phyloP scores from a whole-genome alignment of 2,329 filamentous ascomycete species.

The Ascochyta viciae-villosae region DNA sequence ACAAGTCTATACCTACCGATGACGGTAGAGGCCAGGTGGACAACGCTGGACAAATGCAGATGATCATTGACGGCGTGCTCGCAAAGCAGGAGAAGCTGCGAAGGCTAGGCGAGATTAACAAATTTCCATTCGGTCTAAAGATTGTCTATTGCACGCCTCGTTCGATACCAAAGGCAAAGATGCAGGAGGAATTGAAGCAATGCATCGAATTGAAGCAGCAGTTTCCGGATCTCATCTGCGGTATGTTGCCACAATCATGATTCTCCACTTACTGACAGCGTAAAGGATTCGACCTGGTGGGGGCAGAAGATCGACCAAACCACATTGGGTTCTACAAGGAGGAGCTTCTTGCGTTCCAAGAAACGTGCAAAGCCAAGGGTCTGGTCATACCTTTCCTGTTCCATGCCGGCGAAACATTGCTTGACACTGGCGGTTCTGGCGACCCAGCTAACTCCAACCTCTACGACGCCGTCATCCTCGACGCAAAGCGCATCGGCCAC shows the following conservation, averaged over 20 bases:
- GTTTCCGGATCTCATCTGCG: constrained; percentile 68
- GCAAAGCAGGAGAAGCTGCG: constrained; percentile 54
- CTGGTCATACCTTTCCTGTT: constrained; percentile 75
- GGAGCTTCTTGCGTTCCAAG: constrained; percentile 64
- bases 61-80: constrained; percentile 56
- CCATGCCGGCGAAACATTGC: constrained; percentile 76
- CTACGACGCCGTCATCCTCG: constrained; percentile 70
- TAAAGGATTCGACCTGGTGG: constrained; percentile 72
- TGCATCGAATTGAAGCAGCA: constrained; percentile 66
- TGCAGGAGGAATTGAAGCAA: constrained; percentile 64
- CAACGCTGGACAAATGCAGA: constrained; percentile 65
- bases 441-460: constrained; percentile 68
- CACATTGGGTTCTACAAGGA: constrained; percentile 65
- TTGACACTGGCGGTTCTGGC: constrained; percentile 66
- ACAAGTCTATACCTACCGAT: constrained; percentile 67
- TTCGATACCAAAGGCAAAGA: constrained; percentile 59
- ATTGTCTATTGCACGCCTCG: constrained; percentile 75
- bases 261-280: constrained; percentile 12
- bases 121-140: constrained; percentile 69
- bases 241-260: constrained; percentile 50
- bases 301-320: constrained; percentile 69
- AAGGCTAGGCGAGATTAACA: constrained; percentile 42
- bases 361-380: constrained; percentile 55
- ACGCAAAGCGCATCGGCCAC: constrained; percentile 74
- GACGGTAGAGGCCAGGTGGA: constrained; percentile 61